Conservation (phyloP, 2,329 filamentous ascomycete species). For the Colletotrichum echinochloae region DNA sequence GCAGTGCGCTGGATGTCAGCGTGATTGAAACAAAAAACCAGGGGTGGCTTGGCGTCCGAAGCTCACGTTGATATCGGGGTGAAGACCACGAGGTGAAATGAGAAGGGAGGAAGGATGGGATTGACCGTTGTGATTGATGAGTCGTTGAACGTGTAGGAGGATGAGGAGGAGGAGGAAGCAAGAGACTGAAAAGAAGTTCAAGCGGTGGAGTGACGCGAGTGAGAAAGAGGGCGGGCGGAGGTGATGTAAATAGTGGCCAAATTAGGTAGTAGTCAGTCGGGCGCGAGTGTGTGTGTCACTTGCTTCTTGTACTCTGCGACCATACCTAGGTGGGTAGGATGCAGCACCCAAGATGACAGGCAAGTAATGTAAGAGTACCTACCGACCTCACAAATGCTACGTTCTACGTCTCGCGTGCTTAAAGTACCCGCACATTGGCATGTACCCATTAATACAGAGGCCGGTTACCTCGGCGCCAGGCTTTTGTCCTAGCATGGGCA, state of each 20-base stretch:
- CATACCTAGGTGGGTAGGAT: background rate
- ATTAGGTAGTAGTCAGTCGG: slow-evolving; percentile 19
- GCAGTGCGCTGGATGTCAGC: slow-evolving; percentile 32
- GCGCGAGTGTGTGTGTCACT: background rate
- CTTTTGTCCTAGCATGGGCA: background rate
- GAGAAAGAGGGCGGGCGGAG: slow-evolving; percentile 24
- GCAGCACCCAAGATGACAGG: too few species aligned
- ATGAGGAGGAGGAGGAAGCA: background rate
- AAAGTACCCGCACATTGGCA: background rate
- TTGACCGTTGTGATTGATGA: slow-evolving; percentile 18
- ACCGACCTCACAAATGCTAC: background rate
- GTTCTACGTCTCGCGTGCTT: background rate
- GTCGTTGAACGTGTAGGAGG: slow-evolving; percentile 24
- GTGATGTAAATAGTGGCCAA: slow-evolving; percentile 30
- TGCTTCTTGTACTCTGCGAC: background rate
- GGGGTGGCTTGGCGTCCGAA: background rate
- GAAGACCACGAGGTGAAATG: slow-evolving; percentile 18
- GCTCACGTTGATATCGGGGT: slow-evolving; percentile 3
- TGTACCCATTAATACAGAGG: slow-evolving; percentile 1
- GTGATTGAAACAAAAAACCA: slow-evolving; percentile 28
- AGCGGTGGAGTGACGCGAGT: background rate
- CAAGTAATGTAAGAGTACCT: background rate
- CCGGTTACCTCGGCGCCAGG: slow-evolving; percentile 9
- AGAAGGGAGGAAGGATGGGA: slow-evolving; percentile 1
- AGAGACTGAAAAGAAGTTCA: slow-evolving; percentile 1